phyloP scores from a whole-genome alignment of 2,329 filamentous ascomycete genomes.

The Aspergillus tanneri region DNA sequence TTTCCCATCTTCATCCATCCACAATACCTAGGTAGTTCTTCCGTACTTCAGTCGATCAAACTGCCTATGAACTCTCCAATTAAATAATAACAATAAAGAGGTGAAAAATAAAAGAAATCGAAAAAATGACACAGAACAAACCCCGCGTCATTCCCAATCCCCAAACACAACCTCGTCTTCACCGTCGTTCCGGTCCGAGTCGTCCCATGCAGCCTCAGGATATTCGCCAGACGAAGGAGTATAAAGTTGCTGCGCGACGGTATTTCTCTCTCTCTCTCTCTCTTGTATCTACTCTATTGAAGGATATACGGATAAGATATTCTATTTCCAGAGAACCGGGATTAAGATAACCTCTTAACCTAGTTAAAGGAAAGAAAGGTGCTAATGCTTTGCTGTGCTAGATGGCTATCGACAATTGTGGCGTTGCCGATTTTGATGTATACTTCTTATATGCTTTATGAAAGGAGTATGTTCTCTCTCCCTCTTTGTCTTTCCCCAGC shows the following conservation, averaged over 20 bases:
- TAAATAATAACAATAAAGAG: background rate
- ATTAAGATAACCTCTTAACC: too few relatives aligned
- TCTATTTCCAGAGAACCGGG: too few relatives aligned
- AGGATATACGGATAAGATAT: too few relatives aligned
- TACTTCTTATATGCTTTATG: constrained; percentile 36
- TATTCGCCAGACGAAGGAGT: constrained; percentile 43
- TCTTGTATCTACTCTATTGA: background rate
- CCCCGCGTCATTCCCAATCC: constrained; percentile 19
- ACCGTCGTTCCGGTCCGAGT: too few relatives aligned
- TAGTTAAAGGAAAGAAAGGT: too few relatives aligned
- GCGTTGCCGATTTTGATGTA: constrained; percentile 33
- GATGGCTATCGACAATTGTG: constrained; percentile 35
- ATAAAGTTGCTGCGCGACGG: constrained; percentile 40
- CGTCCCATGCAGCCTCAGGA: constrained; percentile 24
- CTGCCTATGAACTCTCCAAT: background rate
- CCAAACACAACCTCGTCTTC: constrained; percentile 11
- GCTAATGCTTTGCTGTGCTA: too few relatives aligned
- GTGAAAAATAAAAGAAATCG: background rate
- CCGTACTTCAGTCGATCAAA: background rate
- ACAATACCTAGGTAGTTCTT: background rate
- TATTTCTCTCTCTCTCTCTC: constrained; percentile 12
- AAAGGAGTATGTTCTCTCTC: constrained; percentile 27
- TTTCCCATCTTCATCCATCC: background rate
- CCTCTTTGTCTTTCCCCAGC: background rate
- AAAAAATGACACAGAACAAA: constrained; percentile 12